Conservation (phyloP, 805 yeast genomes). For the Lipomyces japonicus region DNA sequence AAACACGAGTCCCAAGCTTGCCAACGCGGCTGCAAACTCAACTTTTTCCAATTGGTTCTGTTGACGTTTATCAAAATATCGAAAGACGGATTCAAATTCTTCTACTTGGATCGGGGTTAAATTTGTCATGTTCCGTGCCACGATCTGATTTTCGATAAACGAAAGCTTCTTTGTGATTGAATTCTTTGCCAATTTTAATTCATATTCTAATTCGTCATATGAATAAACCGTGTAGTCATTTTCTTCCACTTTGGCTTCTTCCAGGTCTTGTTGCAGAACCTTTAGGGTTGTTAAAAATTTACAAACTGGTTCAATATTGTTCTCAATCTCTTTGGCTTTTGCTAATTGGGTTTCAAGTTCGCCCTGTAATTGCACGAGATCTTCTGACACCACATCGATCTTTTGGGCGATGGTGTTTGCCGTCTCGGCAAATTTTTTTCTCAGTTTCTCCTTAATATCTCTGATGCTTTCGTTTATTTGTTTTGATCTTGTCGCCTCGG, state of each 20-base stretch:
- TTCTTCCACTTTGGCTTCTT: constrained; percentile 40
- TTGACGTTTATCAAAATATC: constrained; percentile 41
- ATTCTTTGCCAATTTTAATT: constrained; percentile 40
- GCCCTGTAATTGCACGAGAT: constrained; percentile 33
- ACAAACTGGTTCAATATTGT: constrained; percentile 40
- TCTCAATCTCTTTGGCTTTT: constrained; percentile 38
- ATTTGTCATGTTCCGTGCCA: constrained; percentile 38
- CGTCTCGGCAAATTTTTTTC: constrained; percentile 36
- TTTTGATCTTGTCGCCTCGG: constrained; percentile 38
- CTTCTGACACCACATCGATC: constrained; percentile 32
- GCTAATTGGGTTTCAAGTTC: constrained; percentile 41
- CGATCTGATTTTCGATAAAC: constrained; percentile 44
- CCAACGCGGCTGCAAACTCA: constrained; percentile 46
- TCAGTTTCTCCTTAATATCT: constrained; percentile 37
- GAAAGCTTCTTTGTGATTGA: constrained; percentile 42
- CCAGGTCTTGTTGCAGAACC: constrained; percentile 32
- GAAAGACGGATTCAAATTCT: constrained; percentile 46
- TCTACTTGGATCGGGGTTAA: constrained; percentile 41
- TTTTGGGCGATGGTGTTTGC: constrained; percentile 37
- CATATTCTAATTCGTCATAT: constrained; percentile 41
- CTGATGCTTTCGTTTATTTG: constrained; percentile 36
- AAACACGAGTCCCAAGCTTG: constrained; percentile 42
- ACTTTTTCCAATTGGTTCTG: constrained; percentile 40
- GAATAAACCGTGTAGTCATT: constrained; percentile 40
- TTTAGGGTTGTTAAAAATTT: constrained; percentile 34